A percentile compares a stretch with the other conserved stretches of the same genome.
phyloP scores from a whole-genome alignment of 108 stramenopile genomes.

The Bacterosira constricta region DNA sequence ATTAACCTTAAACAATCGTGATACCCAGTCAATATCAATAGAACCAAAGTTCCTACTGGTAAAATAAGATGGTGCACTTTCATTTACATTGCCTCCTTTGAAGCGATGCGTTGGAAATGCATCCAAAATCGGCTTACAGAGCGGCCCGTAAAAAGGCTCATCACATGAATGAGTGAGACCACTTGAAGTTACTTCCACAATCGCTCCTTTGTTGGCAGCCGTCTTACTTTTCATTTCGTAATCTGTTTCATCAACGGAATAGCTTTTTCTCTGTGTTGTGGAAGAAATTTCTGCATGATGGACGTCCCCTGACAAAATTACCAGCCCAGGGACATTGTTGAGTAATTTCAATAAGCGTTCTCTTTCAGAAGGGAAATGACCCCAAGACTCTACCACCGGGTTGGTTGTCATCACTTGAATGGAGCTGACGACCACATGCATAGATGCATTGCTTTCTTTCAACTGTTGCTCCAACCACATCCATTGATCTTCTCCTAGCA shows the following conservation, averaged over 20 bases:
- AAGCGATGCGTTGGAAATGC: conserved; percentile 52
- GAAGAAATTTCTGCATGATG: conserved; percentile 86
- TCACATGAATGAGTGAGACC: conserved; percentile 87
- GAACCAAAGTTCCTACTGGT: conserved; percentile 75
- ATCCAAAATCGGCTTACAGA: conserved; percentile 68
- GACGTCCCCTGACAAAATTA: conserved; percentile 81
- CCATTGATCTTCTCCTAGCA: conserved; percentile 89
- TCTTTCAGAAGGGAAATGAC: conserved; percentile 82
- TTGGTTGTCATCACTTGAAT: conserved; percentile 88
- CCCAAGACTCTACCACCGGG: conserved; percentile 88
- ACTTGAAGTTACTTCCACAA: conserved; percentile 86
- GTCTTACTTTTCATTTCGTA: background rate
- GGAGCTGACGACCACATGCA: conserved; percentile 72
- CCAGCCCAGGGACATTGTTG: conserved; percentile 10
- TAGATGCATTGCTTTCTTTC: conserved; percentile 45
- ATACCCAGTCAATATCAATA: conserved; percentile 60
- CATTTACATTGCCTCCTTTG: conserved; percentile 25
- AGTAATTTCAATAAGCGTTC: conserved; percentile 60
- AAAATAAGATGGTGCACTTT: conserved; percentile 37
- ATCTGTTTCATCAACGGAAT: conserved; percentile 16
- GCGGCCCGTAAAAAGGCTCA: conserved; percentile 64
- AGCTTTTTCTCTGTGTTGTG: background rate
- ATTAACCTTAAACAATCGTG: conserved; percentile 25
- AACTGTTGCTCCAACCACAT: conserved; percentile 73
- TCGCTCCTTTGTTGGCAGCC: conserved; percentile 16